A percentile compares a stretch with the other conserved stretches of the same genome.
Evolutionary conservation across 306 rosid species (phyloP).

Genomic region (Cyamopsis tetragonoloba): DNA sequence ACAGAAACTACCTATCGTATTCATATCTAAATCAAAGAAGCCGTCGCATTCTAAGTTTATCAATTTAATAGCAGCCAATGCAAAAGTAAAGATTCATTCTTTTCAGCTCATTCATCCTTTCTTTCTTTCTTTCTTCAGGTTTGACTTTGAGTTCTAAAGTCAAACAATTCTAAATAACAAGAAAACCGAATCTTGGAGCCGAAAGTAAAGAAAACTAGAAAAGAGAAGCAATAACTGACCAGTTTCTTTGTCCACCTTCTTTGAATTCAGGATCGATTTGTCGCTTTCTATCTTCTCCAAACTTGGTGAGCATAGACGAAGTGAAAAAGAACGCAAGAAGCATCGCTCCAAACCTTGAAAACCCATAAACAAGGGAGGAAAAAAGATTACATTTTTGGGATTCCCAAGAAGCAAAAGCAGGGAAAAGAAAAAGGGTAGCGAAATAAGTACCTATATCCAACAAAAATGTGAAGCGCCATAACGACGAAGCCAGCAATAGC

Average conservation of each 20-base stretch:
- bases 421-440: background rate
- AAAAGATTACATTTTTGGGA: background rate
- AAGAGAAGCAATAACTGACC: constrained; percentile 43
- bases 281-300: constrained; percentile 71
- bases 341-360: constrained; percentile 66
- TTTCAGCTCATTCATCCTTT: background rate
- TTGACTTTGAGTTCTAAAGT: background rate
- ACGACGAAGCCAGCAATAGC: constrained; percentile 70
- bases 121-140: background rate
- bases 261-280: constrained; percentile 72
- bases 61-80: background rate
- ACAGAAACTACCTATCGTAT: background rate
- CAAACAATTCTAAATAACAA: background rate
- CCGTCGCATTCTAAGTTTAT: background rate
- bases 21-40: background rate
- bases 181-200: background rate
- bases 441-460: constrained; percentile 54
- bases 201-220: background rate
- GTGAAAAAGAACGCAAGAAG: constrained; percentile 72
- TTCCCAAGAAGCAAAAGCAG: background rate
- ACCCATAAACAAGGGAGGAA: background rate
- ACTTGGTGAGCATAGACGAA: constrained; percentile 73
- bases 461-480: constrained; percentile 59
- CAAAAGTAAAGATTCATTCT: background rate
- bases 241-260: constrained; percentile 92